Conservation (phyloP, 768 basidiomycete species). For the Suillus occidentalis region DNA sequence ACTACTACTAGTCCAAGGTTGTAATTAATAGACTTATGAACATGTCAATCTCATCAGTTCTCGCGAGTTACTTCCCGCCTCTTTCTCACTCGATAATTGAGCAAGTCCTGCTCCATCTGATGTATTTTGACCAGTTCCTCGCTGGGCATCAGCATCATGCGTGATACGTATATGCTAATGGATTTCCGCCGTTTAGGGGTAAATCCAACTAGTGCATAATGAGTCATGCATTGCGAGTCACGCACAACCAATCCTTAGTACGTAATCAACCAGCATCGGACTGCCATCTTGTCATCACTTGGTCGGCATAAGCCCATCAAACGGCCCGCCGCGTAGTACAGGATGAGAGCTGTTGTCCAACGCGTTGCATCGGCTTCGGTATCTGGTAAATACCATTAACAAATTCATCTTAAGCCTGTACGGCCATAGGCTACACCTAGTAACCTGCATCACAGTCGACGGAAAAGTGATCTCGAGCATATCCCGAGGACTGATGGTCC, state of each 20-base stretch:
- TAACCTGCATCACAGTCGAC: constrained; percentile 60
- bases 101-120: not conserved
- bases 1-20: not conserved
- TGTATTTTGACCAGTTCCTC: not conserved
- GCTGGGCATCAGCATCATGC: not conserved
- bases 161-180: not conserved
- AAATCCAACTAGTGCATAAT: not conserved
- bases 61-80: not conserved
- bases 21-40: not conserved
- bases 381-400: constrained; percentile 47
- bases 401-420: not conserved
- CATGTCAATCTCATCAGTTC: not conserved
- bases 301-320: not conserved
- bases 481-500: constrained; percentile 81
- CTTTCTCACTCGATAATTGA: no score
- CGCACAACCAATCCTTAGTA: not conserved
- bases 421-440: not conserved
- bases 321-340: not conserved
- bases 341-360: constrained; percentile 86
- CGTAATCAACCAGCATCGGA: not conserved
- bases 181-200: not conserved
- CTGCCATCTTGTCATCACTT: not conserved
- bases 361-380: constrained; percentile 85
- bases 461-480: constrained; percentile 78
- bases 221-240: not conserved